phyloP scores from a whole-genome alignment of 306 rosid species.

The Alnus glutinosa region DNA sequence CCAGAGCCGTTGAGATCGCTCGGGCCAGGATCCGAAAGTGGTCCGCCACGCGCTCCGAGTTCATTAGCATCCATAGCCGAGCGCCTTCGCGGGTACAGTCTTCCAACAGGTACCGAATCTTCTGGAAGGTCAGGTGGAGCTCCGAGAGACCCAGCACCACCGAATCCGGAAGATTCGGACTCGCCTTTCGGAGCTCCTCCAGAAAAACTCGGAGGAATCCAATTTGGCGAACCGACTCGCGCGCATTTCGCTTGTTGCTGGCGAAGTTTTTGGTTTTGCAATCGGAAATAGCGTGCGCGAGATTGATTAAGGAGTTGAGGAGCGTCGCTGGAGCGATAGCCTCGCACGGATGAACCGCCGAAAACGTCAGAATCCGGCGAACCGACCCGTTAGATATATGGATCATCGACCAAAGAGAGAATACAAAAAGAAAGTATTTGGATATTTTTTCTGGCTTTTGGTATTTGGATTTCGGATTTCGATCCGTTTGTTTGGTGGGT shows the following conservation, averaged over 20 bases:
- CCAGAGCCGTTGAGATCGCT: conserved; percentile 58
- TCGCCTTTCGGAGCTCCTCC: conserved; percentile 40
- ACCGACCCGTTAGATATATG: conserved; percentile 29
- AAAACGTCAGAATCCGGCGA: conserved; percentile 70
- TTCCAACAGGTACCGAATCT: conserved; percentile 53
- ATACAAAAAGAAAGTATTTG: background rate
- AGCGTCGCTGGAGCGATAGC: conserved; percentile 45
- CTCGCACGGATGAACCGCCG: conserved; percentile 71
- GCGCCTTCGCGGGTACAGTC: conserved; percentile 63
- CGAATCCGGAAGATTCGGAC: conserved; percentile 32
- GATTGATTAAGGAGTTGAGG: conserved; percentile 41
- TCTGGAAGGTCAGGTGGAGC: conserved; percentile 72
- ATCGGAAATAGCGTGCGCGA: conserved; percentile 38
- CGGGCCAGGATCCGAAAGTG: conserved; percentile 50
- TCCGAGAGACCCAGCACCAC: conserved; percentile 50
- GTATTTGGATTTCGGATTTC: conserved; percentile 25
- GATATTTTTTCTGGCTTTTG: background rate
- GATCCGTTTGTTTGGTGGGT: conserved; percentile 5
- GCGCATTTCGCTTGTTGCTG: conserved; percentile 52
- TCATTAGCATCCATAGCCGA: conserved; percentile 55
- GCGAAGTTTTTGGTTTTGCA: conserved; percentile 40
- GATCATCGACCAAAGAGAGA: conserved; percentile 43
- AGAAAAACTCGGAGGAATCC: conserved; percentile 56
- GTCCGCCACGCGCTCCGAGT: conserved; percentile 50
- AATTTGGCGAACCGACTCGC: conserved; percentile 42